A percentile compares a stretch with the other conserved stretches of the same genome.
These are phyloP conservation scores for Neolentinus lepideus DNA, from an alignment of 1,284 basidiomycete genomes.

Conservation along the genomic window DNA sequence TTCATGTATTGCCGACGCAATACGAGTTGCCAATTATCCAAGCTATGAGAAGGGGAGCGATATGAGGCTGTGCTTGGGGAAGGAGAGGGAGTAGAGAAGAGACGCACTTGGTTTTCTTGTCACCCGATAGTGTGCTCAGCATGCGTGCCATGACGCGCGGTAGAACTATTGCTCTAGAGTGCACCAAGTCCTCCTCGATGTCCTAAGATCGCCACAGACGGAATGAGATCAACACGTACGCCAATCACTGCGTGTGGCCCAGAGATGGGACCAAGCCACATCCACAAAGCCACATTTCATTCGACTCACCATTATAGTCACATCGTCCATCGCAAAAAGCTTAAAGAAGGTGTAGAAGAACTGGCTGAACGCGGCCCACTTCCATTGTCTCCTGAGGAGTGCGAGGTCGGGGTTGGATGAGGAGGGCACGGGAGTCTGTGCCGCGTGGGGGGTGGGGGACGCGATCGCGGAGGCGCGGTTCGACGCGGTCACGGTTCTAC, in stretches of 20 bases:
- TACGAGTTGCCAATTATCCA: constrained; percentile 69
- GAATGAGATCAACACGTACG: constrained; percentile 2
- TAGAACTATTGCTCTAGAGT: constrained; percentile 51
- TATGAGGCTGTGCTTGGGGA: constrained; percentile 2
- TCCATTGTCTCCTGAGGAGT: constrained; percentile 60
- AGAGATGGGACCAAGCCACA: too few species aligned
- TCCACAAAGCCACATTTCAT: constrained; percentile 9
- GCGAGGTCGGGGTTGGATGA: constrained; percentile 34
- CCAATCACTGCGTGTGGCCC: too few species aligned
- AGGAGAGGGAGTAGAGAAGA: constrained; percentile 4
- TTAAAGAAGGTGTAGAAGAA: constrained; percentile 73
- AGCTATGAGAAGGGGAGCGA: constrained; percentile 28
- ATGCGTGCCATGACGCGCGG: constrained; percentile 69
- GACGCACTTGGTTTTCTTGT: constrained; percentile 71
- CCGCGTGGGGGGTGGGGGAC: constrained; percentile 1
- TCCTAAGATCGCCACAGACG: constrained; percentile 35
- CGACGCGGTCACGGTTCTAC: constrained; percentile 1
- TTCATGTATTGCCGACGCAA: constrained; percentile 67
- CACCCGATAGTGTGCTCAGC: constrained; percentile 67
- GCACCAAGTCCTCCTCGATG: constrained; percentile 67
- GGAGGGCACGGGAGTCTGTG: constrained; percentile 14
- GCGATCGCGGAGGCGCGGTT: neutral
- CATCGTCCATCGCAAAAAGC: constrained; percentile 58
- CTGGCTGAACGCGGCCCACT: constrained; percentile 79
- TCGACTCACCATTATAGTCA: constrained; percentile 51